Evolutionary conservation across 306 rosid species (phyloP).

Genomic region (Castanospermum australe): DNA sequence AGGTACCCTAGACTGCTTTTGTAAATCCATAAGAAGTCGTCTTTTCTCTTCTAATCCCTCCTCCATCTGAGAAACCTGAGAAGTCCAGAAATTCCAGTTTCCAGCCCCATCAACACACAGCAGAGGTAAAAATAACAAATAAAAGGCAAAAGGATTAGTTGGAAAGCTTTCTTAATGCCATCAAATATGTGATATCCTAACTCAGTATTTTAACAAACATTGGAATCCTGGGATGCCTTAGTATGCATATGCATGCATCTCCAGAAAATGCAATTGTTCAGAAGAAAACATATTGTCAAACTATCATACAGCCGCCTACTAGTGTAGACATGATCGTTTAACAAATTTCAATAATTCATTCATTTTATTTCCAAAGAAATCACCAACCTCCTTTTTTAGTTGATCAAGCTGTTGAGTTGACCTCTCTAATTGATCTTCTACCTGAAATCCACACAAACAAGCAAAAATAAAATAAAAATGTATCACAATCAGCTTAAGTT

Average conservation of each 20-base stretch:
- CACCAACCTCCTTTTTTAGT: constrained; percentile 75
- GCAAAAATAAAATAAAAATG: constrained; percentile 11
- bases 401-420: constrained; percentile 57
- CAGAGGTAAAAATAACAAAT: constrained; percentile 4
- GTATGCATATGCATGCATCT: neutral
- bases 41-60: constrained; percentile 48
- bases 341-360: constrained; percentile 3
- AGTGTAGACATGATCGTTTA: neutral
- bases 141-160: neutral
- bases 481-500: neutral
- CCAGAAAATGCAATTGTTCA: constrained; percentile 4
- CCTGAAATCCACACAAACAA: constrained; percentile 39
- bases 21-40: constrained; percentile 50
- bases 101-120: constrained; percentile 24
- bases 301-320: neutral
- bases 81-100: constrained; percentile 31
- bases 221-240: neutral
- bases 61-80: constrained; percentile 61
- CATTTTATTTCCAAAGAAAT: constrained; percentile 14
- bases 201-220: neutral
- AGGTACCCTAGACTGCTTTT: constrained; percentile 67
- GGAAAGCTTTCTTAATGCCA: neutral
- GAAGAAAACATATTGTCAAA: constrained; percentile 9
- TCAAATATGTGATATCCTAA: neutral
- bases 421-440: constrained; percentile 59